Evolutionary conservation across 495 filamentous ascomycete genomes (phyloP), one percentile per base, ranked within the genome.

Genomic region (Platismatia glauca): DNA sequence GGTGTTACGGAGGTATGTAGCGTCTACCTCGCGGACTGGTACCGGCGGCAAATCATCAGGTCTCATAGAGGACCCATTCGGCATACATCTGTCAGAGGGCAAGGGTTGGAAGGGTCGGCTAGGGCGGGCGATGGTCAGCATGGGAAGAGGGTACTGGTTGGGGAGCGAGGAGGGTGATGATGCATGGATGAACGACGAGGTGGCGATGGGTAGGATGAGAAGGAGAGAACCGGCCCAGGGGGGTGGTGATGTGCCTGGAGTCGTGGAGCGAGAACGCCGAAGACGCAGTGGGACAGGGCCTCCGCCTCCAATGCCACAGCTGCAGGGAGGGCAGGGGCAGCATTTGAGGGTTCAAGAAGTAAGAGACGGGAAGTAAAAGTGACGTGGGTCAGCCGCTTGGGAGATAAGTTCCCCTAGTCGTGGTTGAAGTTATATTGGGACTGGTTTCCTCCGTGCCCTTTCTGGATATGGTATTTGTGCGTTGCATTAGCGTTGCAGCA

Each of bases 81-180:
- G 81, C 0, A 74, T 76, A 29, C 85, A 82, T 53, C 79, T 80
- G 33, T 82, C 84, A 18, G 82, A 87, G 50, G 89, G 90, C 20
- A 79, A 85, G 58, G 91, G 91, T 0, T 90, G 87, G 86, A 76
- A 81, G 70, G 91, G 91, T 27, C 82, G 80, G 71, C 66, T 91
- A 31, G 91, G 90, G 4, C 76, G 91, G 37, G 64, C 77, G 4
- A 87, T 96, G 89, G 79, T 95, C 22, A 73, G 77, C 6, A 71
- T 91, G 24, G 86, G 86, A 24, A 80, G 76, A 64, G 77, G 77
- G 58, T 96, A 93, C 71, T 96, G 91, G 91, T 72, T 93, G 11
- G 89, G 83, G 39, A 67, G 62, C 41, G 78, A 79, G 39, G 63
- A 63, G 18, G 67, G 57, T 1, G 78, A 79, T 59, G 67, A 67